phyloP scores from a whole-genome alignment of 2,329 filamentous ascomycete genomes.

The Hirsutella minnesotensis region DNA sequence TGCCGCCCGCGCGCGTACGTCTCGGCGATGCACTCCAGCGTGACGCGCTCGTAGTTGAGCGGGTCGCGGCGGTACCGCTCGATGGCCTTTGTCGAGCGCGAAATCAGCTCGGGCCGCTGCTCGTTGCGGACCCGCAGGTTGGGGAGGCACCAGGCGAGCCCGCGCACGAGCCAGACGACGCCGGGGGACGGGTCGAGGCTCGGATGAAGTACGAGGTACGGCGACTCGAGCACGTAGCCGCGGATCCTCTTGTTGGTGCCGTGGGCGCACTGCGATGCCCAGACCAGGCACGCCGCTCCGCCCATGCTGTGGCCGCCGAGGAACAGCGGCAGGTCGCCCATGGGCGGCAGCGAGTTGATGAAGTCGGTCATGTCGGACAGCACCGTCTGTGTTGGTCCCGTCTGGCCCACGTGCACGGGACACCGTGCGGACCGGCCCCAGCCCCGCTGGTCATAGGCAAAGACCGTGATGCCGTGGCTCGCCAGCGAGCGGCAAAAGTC shows the following conservation, averaged over 20 bases:
- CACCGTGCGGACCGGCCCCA: background rate
- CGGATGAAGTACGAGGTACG: background rate
- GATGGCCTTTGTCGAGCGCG: too few relatives aligned
- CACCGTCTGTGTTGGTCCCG: background rate
- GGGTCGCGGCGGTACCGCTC: too few relatives aligned
- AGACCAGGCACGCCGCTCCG: background rate
- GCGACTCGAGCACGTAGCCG: background rate
- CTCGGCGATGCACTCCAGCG: too few relatives aligned
- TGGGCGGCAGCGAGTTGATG: background rate
- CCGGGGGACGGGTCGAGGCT: background rate
- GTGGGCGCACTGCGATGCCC: background rate
- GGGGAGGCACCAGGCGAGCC: background rate
- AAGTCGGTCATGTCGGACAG: background rate
- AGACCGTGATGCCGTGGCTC: background rate
- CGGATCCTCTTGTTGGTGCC: background rate
- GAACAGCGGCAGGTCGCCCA: background rate
- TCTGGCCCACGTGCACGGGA: background rate
- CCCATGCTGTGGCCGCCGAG: conserved; percentile 1
- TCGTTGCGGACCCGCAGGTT: background rate
- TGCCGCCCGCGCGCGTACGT: too few relatives aligned
- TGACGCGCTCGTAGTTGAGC: too few relatives aligned
- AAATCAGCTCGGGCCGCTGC: too few relatives aligned
- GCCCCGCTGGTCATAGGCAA: background rate
- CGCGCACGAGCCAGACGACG: background rate
- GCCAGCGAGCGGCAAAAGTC: background rate